Base-by-base conservation (phyloP, 1,284 basidiomycete genomes). In the Ceratobasidium sp. region DNA sequence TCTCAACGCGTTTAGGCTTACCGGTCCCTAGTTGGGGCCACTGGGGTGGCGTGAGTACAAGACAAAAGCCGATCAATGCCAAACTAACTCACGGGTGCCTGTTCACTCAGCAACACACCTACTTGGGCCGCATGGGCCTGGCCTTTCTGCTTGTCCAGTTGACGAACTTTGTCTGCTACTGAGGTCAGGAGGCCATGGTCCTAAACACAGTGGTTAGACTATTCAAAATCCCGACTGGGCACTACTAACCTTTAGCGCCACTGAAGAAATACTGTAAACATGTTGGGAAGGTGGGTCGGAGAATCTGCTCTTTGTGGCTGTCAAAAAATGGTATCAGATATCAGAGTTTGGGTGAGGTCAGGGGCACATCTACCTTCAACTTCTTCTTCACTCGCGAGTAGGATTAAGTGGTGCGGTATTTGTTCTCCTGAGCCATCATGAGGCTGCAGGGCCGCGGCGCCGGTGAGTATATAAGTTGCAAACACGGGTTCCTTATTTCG, bases 391-490 rank as follows among this genome's bases (percentile, higher is more conserved):
- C 82, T 81, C 5, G 86, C 86, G 21, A 91, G 76, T 1, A 83
- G 74, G 27, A 83, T 19, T 16, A 56, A 42, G 39, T 27, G 49
- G 39, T 36, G 29, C 1, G 58, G 21, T 33, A 33, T n/a, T n/a
- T 46, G 25, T 30, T 57, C 68, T 25, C 33, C 30, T 1, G 70
- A 53, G 49, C 29, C 47, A 25, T 42, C 39, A 36, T 47, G 27
- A 27, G 50, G 30, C 33, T 73, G 8, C 25, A 46, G 71, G 27
- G 75, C 66, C 56, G 71, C 39, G 53, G 78, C 73, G 68, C 89
- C 89, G 25, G 82, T 83, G 19, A 91, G 72, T 44, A 88, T 76
- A 75, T 87, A 90, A 0, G 87, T 90, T n/a, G 89, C 88, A 59
- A 79, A 80, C 16, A 80, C 80, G 21, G 77, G 77, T 54, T 83